A percentile compares a stretch with the other conserved stretches of the same genome.
phyloP scores from a whole-genome alignment of 805 yeast species.

The Ogataea neopini region DNA sequence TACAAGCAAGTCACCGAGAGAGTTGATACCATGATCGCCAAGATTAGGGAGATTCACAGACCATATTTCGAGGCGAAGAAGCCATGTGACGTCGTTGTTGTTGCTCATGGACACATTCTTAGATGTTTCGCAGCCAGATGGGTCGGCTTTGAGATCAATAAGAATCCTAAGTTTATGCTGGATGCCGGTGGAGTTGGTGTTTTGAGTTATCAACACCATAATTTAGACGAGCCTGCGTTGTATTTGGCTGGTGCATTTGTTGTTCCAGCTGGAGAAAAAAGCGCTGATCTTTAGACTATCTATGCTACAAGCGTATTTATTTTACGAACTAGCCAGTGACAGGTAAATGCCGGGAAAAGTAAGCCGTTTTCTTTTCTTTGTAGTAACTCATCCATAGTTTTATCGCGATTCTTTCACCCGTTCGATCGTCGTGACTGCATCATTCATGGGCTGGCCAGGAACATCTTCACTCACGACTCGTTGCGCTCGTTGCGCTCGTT shows the following conservation, averaged over 20 bases:
- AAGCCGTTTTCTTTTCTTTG: no score
- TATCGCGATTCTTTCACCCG: no score
- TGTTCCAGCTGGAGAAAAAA: slow-evolving; percentile 65
- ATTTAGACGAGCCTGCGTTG: slow-evolving; percentile 83
- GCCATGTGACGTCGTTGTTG: slow-evolving; percentile 73
- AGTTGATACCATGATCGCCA: slow-evolving; percentile 66
- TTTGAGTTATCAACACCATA: slow-evolving; percentile 83
- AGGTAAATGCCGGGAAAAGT: no score
- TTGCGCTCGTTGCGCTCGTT: no score
- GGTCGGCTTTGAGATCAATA: slow-evolving; percentile 59
- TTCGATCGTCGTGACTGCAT: no score
- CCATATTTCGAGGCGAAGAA: slow-evolving; percentile 50
- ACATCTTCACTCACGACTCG: no score
- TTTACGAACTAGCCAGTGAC: no score
- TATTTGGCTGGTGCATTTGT: slow-evolving; percentile 80
- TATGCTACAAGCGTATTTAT: no score
- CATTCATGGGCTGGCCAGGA: no score
- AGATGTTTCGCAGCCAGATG: slow-evolving; percentile 90
- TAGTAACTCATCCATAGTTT: no score
- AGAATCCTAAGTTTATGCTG: slow-evolving; percentile 77
- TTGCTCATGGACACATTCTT: slow-evolving; percentile 92
- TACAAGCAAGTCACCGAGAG: slow-evolving; percentile 66
- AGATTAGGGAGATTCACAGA: slow-evolving; percentile 61
- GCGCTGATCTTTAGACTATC: slow-evolving; percentile 34
- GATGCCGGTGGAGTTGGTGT: slow-evolving; percentile 98